Conservation (phyloP, 352 stramenopile genomes). For the Pythium sukuiense region DNA sequence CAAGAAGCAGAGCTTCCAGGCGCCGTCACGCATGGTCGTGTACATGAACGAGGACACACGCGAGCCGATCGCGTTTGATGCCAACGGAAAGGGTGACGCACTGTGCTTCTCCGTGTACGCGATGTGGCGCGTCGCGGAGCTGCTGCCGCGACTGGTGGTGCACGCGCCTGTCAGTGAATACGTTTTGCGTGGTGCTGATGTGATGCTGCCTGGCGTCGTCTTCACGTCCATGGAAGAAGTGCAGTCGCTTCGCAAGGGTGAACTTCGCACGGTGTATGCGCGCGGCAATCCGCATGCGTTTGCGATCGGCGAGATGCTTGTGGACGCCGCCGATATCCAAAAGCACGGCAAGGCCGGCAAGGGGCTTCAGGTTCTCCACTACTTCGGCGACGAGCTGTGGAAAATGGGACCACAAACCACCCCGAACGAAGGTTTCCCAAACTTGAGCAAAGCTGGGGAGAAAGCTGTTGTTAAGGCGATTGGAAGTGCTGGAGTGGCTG, state of each 20-base stretch:
- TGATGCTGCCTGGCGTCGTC: constrained; percentile 84
- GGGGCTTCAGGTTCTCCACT: constrained; percentile 67
- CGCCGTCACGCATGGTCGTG: constrained; percentile 69
- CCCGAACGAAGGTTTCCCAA: constrained; percentile 66
- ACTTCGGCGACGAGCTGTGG: constrained; percentile 75
- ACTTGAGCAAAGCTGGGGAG: constrained; percentile 16
- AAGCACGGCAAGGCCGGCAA: constrained; percentile 63
- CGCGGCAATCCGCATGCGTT: constrained; percentile 76
- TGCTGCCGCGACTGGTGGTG: constrained; percentile 63
- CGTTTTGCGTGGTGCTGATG: constrained; percentile 73
- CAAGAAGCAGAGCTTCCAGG: constrained; percentile 80
- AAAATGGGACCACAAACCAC: constrained; percentile 65
- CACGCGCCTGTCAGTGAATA: constrained; percentile 83
- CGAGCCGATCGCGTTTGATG: constrained; percentile 75
- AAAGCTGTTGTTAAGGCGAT: constrained; percentile 25
- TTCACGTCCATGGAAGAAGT: constrained; percentile 56
- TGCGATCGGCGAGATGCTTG: constrained; percentile 73
- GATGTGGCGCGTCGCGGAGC: constrained; percentile 48
- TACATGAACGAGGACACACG: constrained; percentile 57
- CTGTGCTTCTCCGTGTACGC: constrained; percentile 69
- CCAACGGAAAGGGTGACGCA: constrained; percentile 61
- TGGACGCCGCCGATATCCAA: constrained; percentile 59
- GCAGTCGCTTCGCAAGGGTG: constrained; percentile 55
- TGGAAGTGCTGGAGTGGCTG: constrained; percentile 8
- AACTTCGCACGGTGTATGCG: constrained; percentile 68